Evolutionary conservation across 1,139 yeast species (phyloP), one percentile per base, ranked within the genome.

Genomic region (Yamadazyma diospyri): DNA sequence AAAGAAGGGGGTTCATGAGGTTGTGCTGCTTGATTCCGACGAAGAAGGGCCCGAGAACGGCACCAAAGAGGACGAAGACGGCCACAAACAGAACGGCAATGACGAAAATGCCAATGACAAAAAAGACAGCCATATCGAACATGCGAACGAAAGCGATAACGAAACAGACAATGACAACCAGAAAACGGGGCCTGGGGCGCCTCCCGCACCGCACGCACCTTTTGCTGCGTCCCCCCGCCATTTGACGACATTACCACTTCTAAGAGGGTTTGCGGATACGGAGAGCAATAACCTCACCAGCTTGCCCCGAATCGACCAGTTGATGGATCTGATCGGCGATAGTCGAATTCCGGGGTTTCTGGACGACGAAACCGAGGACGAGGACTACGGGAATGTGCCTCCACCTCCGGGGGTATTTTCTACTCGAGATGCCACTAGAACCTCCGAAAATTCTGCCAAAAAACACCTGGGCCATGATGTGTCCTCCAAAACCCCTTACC

Each of bases 11-110:
- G 38, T 35, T 9, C 57, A 55, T 4, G 64, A 56, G 26, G 41
- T 64, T 4, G 52, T 63, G 6, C 42, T 59, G 2, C 46, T 57
- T 12, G 61, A 53, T 12, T 55, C 42, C 17, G 48, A 41, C 20
- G 25, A 20, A 7, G 25, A 22, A 3, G n/a, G n/a, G n/a, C n/a
- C n/a, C n/a, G n/a, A n/a, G n/a, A n/a, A n/a, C n/a, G 21, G 6
- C 14, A 20, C n/a, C n/a, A 21, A 23, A 4, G 12, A 11, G 14
- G 14, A n/a, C 14, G 23, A 11, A 16, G 23, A 21, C 3, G 25
- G 3, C 4, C 14, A 12, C 13, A 6, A 19, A 6, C 16, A 27
- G 12, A 15, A 25, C 6, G 27, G 4, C 4, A n/a, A 16, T 7
- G 21, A 6, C 7, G 29, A 27, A 20, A 13, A 27, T 13, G 16